These are phyloP conservation scores for Verticillium nonalfalfae DNA, from an alignment of 2,329 filamentous ascomycete genomes.

Conservation along the genomic window DNA sequence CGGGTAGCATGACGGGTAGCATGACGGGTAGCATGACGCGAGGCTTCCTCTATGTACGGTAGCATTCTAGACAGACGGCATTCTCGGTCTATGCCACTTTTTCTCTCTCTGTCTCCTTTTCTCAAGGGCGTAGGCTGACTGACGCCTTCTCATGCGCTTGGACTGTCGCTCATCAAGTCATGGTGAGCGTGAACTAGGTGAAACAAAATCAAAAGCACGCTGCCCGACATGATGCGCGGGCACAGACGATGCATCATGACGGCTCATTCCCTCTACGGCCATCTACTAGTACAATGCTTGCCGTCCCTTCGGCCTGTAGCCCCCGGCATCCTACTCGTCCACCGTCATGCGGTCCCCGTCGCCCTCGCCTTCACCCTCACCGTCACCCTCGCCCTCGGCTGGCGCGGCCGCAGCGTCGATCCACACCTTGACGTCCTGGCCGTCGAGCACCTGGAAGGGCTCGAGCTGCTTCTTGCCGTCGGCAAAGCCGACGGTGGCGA, in stretches of 20 bases:
- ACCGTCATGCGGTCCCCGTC: slow-evolving; percentile 28
- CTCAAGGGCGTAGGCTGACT: no score
- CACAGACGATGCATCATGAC: not conserved
- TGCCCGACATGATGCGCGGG: no score
- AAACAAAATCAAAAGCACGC: no score
- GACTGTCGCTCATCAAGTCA: no score
- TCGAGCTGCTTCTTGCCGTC: slow-evolving; percentile 55
- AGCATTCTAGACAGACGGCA: not conserved
- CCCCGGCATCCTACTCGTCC: slow-evolving; percentile 16
- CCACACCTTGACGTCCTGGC: slow-evolving; percentile 78
- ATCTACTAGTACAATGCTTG: not conserved
- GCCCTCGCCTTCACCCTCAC: slow-evolving; percentile 32
- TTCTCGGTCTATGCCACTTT: not conserved
- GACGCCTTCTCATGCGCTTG: no score
- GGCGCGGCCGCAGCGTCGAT: slow-evolving; percentile 59
- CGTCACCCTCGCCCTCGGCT: slow-evolving; percentile 31
- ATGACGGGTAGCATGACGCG: no score
- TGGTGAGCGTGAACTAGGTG: no score
- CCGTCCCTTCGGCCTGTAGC: not conserved
- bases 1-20: not conserved
- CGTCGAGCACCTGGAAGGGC: slow-evolving; percentile 86
- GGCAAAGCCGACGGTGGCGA: slow-evolving; percentile 69
- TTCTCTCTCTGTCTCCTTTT: no score
- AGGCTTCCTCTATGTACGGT: not conserved
- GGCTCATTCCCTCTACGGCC: not conserved